A percentile compares a stretch with the other conserved stretches of the same genome.
These are phyloP conservation scores for Aspergillus texensis DNA, from an alignment of 2,329 filamentous ascomycete species.

Conservation along the genomic window DNA sequence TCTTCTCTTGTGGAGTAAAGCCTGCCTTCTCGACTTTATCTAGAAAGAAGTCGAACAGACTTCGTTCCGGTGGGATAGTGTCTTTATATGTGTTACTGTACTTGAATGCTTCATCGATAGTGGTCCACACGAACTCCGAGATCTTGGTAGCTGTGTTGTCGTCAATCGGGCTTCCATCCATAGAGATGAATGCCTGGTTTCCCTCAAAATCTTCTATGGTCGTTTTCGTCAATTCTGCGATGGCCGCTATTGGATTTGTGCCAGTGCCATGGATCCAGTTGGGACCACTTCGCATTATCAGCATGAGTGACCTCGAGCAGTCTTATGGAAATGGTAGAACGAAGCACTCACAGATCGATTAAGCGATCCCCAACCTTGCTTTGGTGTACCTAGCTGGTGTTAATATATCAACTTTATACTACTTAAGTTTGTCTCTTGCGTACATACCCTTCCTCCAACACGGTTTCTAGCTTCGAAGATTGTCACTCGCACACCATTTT, in stretches of 20 bases:
- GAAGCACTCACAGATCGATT: conserved; percentile 57
- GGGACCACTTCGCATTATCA: conserved; percentile 52
- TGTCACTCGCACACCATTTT: conserved; percentile 59
- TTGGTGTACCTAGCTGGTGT: conserved; percentile 51
- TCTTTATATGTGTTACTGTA: conserved; percentile 58
- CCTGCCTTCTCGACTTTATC: conserved; percentile 49
- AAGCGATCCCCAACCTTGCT: conserved; percentile 50
- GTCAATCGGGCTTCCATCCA: conserved; percentile 47
- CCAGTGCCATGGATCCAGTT: conserved; percentile 68
- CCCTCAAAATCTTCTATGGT: conserved; percentile 56
- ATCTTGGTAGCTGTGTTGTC: conserved; percentile 35
- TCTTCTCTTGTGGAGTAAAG: conserved; percentile 45
- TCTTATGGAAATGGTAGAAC: too few species aligned
- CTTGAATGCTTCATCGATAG: conserved; percentile 62
- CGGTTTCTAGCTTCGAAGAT: conserved; percentile 62
- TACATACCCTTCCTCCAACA: conserved; percentile 59
- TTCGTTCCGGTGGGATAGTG: conserved; percentile 54
- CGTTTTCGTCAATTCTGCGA: conserved; percentile 58
- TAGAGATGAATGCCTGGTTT: conserved; percentile 52
- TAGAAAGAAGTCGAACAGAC: conserved; percentile 61
- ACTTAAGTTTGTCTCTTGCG: background rate
- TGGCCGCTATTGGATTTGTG: conserved; percentile 60
- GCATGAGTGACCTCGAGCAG: background rate
- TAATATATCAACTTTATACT: conserved; percentile 9
- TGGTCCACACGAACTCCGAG: conserved; percentile 56